Percentiles rank a stretch among this genome's conserved stretches.
These are phyloP conservation scores for Lactarius indigo DNA, from an alignment of 768 basidiomycete species.

Conservation along the genomic window DNA sequence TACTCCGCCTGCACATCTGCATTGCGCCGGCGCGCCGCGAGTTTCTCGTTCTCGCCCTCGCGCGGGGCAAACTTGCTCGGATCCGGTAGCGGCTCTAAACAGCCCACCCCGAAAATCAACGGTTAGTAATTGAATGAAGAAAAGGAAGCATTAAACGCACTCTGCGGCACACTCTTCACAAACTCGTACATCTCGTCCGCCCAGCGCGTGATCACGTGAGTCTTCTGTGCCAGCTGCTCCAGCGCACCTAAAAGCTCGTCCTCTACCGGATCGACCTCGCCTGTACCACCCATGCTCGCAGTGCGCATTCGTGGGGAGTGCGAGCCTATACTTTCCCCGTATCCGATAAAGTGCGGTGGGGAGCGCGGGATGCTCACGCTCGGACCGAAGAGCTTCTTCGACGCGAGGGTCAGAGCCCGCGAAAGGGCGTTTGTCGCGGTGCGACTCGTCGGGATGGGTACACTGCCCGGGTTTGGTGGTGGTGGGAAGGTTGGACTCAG, in stretches of 20 bases:
- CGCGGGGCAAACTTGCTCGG: slow-evolving; percentile 69
- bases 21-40: slow-evolving; percentile 63
- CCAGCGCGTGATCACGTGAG: slow-evolving; percentile 88
- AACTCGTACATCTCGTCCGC: slow-evolving; percentile 93
- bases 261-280: slow-evolving; percentile 58
- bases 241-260: slow-evolving; percentile 75
- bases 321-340: background rate
- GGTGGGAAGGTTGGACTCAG: slow-evolving; percentile 57
- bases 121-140: background rate
- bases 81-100: slow-evolving; percentile 73
- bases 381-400: slow-evolving; percentile 76
- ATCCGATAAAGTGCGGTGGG: slow-evolving; percentile 33
- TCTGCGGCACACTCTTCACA: slow-evolving; percentile 80
- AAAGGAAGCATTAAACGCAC: slow-evolving; percentile 42
- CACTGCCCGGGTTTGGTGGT: slow-evolving; percentile 48
- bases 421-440: slow-evolving; percentile 71
- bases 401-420: slow-evolving; percentile 74
- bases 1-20: slow-evolving; percentile 79
- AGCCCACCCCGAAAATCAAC: slow-evolving; percentile 18
- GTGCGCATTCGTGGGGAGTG: slow-evolving; percentile 35
- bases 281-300: slow-evolving; percentile 36
- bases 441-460: slow-evolving; percentile 61
- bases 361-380: slow-evolving; percentile 37
- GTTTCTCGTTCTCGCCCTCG: slow-evolving; percentile 69
- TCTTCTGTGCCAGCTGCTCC: slow-evolving; percentile 95